Evolutionary conservation across 805 yeast species (phyloP).

Genomic region (Saturnispora sekii): DNA sequence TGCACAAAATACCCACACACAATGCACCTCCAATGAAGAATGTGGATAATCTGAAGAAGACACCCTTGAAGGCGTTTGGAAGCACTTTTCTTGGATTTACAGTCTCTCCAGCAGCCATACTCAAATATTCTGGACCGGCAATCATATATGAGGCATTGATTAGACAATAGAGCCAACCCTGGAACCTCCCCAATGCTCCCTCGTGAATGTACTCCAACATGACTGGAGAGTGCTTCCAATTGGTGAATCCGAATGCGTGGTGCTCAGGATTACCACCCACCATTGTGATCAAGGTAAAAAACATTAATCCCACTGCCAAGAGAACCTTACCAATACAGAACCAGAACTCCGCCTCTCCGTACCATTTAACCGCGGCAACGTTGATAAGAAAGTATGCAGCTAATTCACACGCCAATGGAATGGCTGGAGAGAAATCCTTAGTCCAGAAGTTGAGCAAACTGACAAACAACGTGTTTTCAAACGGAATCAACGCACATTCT

Average conservation of each 20-base stretch:
- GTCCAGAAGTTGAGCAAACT: conserved; percentile 47
- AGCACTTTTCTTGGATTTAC: conserved; percentile 35
- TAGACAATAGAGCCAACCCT: conserved; percentile 41
- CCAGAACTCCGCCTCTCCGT: conserved; percentile 45
- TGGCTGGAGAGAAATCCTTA: conserved; percentile 38
- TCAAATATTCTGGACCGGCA: conserved; percentile 46
- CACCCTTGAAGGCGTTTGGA: conserved; percentile 37
- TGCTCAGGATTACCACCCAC: conserved; percentile 47
- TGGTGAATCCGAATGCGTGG: conserved; percentile 44
- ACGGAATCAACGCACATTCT: conserved; percentile 39
- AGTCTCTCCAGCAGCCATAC: conserved; percentile 39
- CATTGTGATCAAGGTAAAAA: conserved; percentile 45
- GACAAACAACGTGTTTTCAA: conserved; percentile 40
- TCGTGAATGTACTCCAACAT: conserved; percentile 26
- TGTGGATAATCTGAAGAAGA: conserved; percentile 32
- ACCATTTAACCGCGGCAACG: conserved; percentile 37
- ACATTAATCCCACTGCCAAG: conserved; percentile 37
- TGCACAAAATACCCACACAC: conserved; percentile 36
- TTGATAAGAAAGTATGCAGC: conserved; percentile 34
- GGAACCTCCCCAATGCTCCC: conserved; percentile 35
- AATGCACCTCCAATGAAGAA: conserved; percentile 41
- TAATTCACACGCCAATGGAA: conserved; percentile 34
- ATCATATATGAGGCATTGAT: conserved; percentile 64
- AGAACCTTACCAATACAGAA: conserved; percentile 37
- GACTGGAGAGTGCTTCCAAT: conserved; percentile 29